Evolutionary conservation across 139 green algal genomes (phyloP), one percentile per base, ranked within the genome.

Genomic region (Micractinium sp.): DNA sequence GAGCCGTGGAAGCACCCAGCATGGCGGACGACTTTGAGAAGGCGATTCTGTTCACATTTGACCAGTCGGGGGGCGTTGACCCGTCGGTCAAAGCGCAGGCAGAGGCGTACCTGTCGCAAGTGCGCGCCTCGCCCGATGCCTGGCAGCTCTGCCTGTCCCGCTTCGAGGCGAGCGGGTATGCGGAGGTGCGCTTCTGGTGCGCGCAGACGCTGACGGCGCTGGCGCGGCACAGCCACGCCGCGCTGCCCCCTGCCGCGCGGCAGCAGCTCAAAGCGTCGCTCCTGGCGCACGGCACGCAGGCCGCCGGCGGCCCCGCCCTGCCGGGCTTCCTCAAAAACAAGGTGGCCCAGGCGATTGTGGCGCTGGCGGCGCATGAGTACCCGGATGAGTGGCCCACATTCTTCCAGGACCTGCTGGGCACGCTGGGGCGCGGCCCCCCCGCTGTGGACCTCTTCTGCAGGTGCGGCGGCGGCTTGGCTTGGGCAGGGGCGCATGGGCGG

Each of bases 151-250:
- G 96, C 89, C 47, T 97, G 1, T 90, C 96, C n/a, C 93, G 94
- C 12, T 97, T 98, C 74, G 87, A 90, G 7, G 33, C 82, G 23
- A 96, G 92, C 1, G 3, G 47, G 23, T 97, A 97, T 88, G 63
- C 86, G 35, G 98, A 99, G 91, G 97, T 99, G 74, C 95, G 95
- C 67, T 99, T 99, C 91, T 99, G 98, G 98, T 99, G 98, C 93
- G 90, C 75, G 22, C 75, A 89, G 75, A 78, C 85, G 85, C 75
- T 85, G 12, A 63, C 25, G 56, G 47, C 73, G 60, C 73, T 84
- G 88, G 60, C 75, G 36, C 53, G 73, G 12, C 14, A 22, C 35
- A 31, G 63, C 20, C 85, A 91, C 75, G 18, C 31, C 20, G 23
- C 41, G 56, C 90, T 92, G 69, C n/a, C 67, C 13, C 73, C 81